phyloP scores from a whole-genome alignment of 176 grass and related monocot species.

The Zoysia japonica region DNA sequence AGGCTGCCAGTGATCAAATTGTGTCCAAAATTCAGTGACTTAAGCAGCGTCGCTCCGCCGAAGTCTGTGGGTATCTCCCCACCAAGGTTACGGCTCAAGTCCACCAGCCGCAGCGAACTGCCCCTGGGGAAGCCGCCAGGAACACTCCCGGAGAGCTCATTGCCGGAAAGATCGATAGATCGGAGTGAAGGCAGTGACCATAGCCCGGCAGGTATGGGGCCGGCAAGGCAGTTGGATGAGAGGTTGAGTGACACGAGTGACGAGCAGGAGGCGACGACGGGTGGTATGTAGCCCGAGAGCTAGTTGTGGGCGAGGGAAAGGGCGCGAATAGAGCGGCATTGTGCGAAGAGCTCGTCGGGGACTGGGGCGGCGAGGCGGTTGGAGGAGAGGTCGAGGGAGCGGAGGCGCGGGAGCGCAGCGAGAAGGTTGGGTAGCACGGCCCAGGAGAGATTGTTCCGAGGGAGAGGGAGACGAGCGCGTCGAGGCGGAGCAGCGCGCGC shows the following conservation, averaged over 20 bases:
- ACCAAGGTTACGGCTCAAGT: slow-evolving; percentile 73
- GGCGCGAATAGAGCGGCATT: slow-evolving; percentile 64
- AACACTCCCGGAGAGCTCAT: slow-evolving; percentile 61
- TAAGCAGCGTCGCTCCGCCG: slow-evolving; percentile 62
- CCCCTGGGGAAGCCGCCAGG: slow-evolving; percentile 55
- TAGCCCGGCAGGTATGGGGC: slow-evolving; percentile 54
- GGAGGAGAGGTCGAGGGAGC: slow-evolving; percentile 67
- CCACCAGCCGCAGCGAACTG: slow-evolving; percentile 53
- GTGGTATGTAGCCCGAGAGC: slow-evolving; percentile 59
- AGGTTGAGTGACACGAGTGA: slow-evolving; percentile 78
- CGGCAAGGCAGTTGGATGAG: slow-evolving; percentile 66
- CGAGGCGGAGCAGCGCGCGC: slow-evolving; percentile 75
- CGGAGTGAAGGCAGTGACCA: slow-evolving; percentile 75
- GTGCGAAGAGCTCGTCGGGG: slow-evolving; percentile 66
- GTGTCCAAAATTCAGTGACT: slow-evolving; percentile 72
- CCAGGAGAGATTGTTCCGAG: slow-evolving; percentile 77
- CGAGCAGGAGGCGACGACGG: slow-evolving; percentile 56
- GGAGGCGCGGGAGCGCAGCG: slow-evolving; percentile 50
- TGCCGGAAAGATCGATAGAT: slow-evolving; percentile 78
- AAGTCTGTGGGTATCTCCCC: slow-evolving; percentile 73
- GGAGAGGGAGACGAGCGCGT: slow-evolving; percentile 52
- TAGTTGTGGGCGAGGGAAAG: slow-evolving; percentile 65
- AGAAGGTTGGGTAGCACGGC: slow-evolving; percentile 50
- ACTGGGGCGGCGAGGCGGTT: slow-evolving; percentile 64
- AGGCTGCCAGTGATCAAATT: slow-evolving; percentile 69